Evolutionary conservation across 345 rosid species (phyloP), one percentile per base, ranked within the genome.

Genomic region (Sonneratia alba): DNA sequence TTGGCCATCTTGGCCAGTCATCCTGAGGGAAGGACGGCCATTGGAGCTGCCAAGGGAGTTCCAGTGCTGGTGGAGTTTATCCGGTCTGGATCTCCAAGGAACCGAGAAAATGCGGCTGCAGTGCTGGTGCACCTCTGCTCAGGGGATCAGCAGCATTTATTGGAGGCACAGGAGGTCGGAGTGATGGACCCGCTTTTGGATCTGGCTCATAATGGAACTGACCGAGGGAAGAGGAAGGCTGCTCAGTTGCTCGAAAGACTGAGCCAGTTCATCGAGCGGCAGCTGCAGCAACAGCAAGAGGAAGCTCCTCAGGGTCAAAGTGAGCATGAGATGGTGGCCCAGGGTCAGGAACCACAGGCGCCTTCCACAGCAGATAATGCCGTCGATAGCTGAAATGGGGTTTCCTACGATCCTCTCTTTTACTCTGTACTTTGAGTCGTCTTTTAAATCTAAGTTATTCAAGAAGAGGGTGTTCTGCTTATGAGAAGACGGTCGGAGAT

Each of bases 181-280:
- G 87, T 89, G 42, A 87, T 89, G 91, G 90, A 77, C 38, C 87
- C 93, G 22, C 79, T 92, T 71, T 57, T 83, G 76, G 97, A 92
- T 79, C 78, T 95, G 82, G 88, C 93, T 14, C 92, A 84, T 56
- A 92, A 85, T 66, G 99, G 99, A 48, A 95, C 99, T 0, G 97
- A 90, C 70, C 82, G 99, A 71, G 99, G 96, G 63, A 95, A 95
- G 78, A 79, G 99, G 66, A 95, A 95, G 81, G 99, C 99, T 82
- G 89, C 86, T 3, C 97, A 87, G 78, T 82, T 92, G 78, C 85
- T 95, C 1, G 97, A 92, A 45, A 91, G 97, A 10, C 85, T 95
- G 74, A 87, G 77, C 82, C 83, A 91, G 77, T 84, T 80, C 65
- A 43, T 83, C 38, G 99, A 92, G 76, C 92, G 86, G 79, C 90